phyloP scores from a whole-genome alignment of 2,329 filamentous ascomycete species.

The Trichoderma koningiopsis region DNA sequence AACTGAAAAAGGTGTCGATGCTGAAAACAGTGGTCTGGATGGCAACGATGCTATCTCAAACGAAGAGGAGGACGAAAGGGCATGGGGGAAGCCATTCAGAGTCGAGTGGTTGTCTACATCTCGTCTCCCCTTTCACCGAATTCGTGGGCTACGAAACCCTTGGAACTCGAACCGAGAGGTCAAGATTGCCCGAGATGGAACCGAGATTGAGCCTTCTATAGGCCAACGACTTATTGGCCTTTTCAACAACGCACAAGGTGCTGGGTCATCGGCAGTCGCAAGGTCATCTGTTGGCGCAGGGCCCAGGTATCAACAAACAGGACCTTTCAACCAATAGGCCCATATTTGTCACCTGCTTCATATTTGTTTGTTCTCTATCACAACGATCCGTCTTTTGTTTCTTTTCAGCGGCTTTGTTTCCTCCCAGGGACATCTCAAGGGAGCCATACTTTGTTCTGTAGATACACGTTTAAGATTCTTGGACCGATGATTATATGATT shows the following conservation, averaged over 20 bases:
- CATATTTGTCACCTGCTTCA: background rate
- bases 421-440: background rate
- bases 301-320: constrained; percentile 43
- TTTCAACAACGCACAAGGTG: constrained; percentile 64
- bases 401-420: background rate
- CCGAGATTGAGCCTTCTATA: constrained; percentile 82
- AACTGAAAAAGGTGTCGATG: constrained; percentile 48
- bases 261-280: constrained; percentile 38
- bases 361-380: background rate
- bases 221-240: constrained; percentile 76
- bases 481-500: background rate
- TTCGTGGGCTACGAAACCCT: constrained; percentile 82
- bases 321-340: constrained; percentile 38
- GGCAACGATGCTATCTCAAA: constrained; percentile 42
- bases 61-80: constrained; percentile 55
- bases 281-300: constrained; percentile 41
- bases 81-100: constrained; percentile 89
- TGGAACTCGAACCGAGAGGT: constrained; percentile 96
- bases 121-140: constrained; percentile 84
- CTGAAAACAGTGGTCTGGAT: constrained; percentile 44
- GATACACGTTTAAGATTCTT: background rate
- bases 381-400: background rate
- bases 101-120: constrained; percentile 87
- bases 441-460: constrained; percentile 1
- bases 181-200: constrained; percentile 93